A percentile compares a stretch with the other conserved stretches of the same genome.
Evolutionary conservation across 2,329 filamentous ascomycete species (phyloP).

Genomic region (Cytospora piceicola): DNA sequence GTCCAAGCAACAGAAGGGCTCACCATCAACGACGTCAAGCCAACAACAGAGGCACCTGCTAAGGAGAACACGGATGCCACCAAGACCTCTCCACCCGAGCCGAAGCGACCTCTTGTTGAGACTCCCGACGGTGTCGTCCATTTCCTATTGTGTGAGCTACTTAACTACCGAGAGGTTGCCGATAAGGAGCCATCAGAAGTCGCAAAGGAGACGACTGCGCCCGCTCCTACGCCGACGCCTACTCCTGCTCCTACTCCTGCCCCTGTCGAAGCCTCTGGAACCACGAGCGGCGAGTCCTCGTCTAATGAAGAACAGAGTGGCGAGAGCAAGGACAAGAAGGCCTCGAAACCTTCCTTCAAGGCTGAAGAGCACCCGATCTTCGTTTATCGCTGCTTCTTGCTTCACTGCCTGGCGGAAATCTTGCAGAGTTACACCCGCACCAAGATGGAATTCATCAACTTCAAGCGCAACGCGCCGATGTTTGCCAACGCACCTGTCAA

Average conservation of each 20-base stretch:
- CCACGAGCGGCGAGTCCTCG: constrained; percentile 11
- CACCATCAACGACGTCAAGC: constrained; percentile 59
- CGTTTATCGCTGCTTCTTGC: constrained; percentile 91
- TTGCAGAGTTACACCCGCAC: constrained; percentile 89
- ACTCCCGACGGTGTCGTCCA: constrained; percentile 95
- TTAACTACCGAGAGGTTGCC: constrained; percentile 90
- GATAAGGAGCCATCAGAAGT: constrained; percentile 68
- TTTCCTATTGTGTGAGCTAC: constrained; percentile 87
- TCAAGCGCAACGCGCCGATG: constrained; percentile 87
- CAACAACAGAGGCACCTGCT: constrained; percentile 61
- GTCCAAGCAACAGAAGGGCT: constrained; percentile 52
- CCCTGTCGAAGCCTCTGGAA: constrained; percentile 39
- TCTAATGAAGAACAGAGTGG: constrained; percentile 29
- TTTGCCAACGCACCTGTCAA: constrained; percentile 89
- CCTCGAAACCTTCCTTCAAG: constrained; percentile 78
- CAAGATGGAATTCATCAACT: constrained; percentile 99
- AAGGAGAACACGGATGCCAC: constrained; percentile 66
- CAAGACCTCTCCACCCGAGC: constrained; percentile 64
- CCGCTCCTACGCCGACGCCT: constrained; percentile 34
- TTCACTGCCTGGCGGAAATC: constrained; percentile 90
- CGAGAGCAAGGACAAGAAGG: constrained; percentile 64
- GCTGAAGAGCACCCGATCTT: constrained; percentile 93
- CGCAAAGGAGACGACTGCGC: constrained; percentile 48
- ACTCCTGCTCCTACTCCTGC: no score
- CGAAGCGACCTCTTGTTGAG: constrained; percentile 83